phyloP scores from a whole-genome alignment of 2,329 filamentous ascomycete species.

The Macroventuria anomochaeta region DNA sequence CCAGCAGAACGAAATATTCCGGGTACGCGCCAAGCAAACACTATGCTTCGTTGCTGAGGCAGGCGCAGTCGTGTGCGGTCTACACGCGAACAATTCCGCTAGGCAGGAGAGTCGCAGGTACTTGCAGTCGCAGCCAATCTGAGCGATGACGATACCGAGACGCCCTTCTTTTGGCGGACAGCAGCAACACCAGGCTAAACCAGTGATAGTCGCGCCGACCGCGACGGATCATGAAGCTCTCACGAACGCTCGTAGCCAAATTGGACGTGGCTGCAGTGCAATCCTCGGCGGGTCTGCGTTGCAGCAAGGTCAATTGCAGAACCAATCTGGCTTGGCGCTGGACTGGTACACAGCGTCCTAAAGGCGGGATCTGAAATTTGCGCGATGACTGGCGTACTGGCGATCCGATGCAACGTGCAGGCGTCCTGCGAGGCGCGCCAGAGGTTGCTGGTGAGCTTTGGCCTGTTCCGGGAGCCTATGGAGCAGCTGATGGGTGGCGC shows the following conservation, averaged over 20 bases:
- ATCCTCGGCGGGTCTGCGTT: constrained; percentile 20
- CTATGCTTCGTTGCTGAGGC: constrained; percentile 20
- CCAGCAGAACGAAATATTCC: constrained; percentile 26
- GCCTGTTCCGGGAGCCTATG: constrained; percentile 17
- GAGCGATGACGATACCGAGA: constrained; percentile 23
- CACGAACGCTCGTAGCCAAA: constrained; percentile 30
- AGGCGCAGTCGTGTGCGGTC: constrained; percentile 24
- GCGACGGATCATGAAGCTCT: constrained; percentile 34
- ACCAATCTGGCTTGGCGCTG: constrained; percentile 22
- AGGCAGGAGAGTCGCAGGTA: constrained; percentile 14
- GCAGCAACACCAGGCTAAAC: constrained; percentile 39
- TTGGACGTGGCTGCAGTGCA: constrained; percentile 45
- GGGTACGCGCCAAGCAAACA: constrained; percentile 24
- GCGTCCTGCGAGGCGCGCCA: constrained; percentile 29
- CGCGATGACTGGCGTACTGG: constrained; percentile 25
- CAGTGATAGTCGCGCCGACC: constrained; percentile 33
- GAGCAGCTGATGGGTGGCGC: constrained; percentile 31
- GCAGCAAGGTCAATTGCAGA: constrained; percentile 28
- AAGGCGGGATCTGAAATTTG: constrained; percentile 32
- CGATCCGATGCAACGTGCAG: constrained; percentile 30
- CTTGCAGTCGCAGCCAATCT: constrained; percentile 16
- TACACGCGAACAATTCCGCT: constrained; percentile 12
- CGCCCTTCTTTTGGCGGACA: constrained; percentile 29
- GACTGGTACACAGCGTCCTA: constrained; percentile 29
- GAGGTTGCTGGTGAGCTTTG: constrained; percentile 21